Base-by-base conservation (phyloP, 73 alveolate species). In the Symbiodinium natans region DNA sequence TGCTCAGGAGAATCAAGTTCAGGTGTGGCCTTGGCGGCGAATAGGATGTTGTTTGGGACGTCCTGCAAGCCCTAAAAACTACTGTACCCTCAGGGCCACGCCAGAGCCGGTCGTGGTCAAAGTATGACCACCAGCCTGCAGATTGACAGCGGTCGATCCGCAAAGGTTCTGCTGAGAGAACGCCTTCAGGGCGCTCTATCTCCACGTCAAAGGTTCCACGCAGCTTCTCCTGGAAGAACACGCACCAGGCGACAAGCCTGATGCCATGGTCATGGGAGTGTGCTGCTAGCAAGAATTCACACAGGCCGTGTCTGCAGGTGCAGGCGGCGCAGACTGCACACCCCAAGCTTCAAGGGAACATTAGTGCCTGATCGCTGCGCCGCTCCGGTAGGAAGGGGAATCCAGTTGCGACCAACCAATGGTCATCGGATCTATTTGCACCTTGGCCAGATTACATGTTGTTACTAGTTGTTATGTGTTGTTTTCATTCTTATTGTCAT, bases 171-270 rank as follows among this genome's bases (percentile, higher is more conserved):
- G 21, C 13, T 46, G 59, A 9, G 59, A 6, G 21, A 46, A 9
- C 41, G 59, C 97, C 97, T 90, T 41, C 29, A 46, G 97, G 97
- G 11, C 46, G 77, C 46, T 90, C 97, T 89, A 90, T 3, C 97
- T 90, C 97, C 25, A 75, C 74, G 41, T 90, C 97, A 41, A 90
- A 90, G 97, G 88, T 41, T 54, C 89, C 74, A 2, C 80, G 97
- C 88, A 90, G 83, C 88, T 42, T 90, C n/a, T 48, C 36, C 13
- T 90, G 41, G 87, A 73, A 68, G 77, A 90, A 31, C 82, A 90
- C n/a, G 31, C 75, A 41, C 52, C 77, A 90, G 43, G 97, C 87
- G 23, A 41, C 82, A 71, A 90, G 52, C 97, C 97, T 90, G 42
- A n/a, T 13, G 23, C 36, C 13, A 23, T 27, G 80, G 13, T 46